Evolutionary conservation across 1,139 yeast species (phyloP), one percentile per base, ranked within the genome.

Genomic region (Saccharomycopsis hybrid): DNA sequence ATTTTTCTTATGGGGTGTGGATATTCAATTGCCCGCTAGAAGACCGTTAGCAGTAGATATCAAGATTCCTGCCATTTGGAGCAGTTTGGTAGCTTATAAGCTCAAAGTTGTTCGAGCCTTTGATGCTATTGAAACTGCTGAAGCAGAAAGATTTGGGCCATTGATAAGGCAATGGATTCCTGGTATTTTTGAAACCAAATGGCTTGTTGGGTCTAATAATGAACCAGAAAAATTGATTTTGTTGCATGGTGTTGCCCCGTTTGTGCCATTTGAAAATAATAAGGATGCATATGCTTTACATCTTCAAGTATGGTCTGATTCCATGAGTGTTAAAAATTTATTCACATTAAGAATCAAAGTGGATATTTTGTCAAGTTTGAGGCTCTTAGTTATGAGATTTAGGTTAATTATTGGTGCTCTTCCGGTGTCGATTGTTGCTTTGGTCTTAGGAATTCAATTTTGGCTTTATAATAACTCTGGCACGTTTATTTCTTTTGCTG

Each of bases 181-280:
- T n/a, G 80, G 78, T 41, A 86, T 2, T 5, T 74, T 69, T 58
- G 96, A 89, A 62, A 75, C 86, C 0, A 88, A 87, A 64, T 87
- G 92, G 86, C 84, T 80, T 58, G 64, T 82, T 4, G 71, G 80
- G 49, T 58, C 78, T 1, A 64, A 67, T 3, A 61, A 68, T 7
- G 58, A 64, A 43, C 62, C 57, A 37, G 57, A 64, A 40, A 58
- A 73, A 38, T 65, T 69, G 57, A 61, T 78, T 43, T 69, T 73
- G 13, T 70, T 82, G 61, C 94, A 86, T 61, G 86, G 87, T n/a
- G 73, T 82, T 31, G 82, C 95, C 0, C 96, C 96, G 1, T 89
- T 72, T 61, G 76, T 85, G 7, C 92, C 95, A 2, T 75, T 75
- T 55, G 64, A 63, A 32, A 46, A 39, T 28, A 18, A 24, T 31